phyloP scores from a whole-genome alignment of 1,139 yeast species.

The Debaryomycetaceae sp. region DNA sequence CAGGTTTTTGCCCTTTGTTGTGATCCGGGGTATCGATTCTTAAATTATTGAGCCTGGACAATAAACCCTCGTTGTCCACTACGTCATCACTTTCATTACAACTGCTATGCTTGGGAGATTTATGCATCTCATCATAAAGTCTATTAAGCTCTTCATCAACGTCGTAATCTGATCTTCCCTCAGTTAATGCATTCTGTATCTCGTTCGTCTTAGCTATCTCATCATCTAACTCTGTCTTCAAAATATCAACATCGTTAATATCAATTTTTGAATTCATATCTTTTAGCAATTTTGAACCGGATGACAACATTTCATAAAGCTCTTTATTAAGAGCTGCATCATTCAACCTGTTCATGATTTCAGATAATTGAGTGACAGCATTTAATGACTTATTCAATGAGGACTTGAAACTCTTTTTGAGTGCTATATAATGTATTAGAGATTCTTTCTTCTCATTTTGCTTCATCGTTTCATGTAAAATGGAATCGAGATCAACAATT shows the following conservation, averaged over 20 bases:
- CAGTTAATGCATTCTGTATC: constrained; percentile 31
- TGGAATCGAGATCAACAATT: constrained; percentile 18
- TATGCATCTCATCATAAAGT: background rate
- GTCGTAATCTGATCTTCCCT: constrained; percentile 23
- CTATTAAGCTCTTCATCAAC: constrained; percentile 30
- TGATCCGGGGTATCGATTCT: background rate
- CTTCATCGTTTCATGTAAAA: constrained; percentile 9
- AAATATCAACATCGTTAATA: constrained; percentile 27
- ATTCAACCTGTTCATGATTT: constrained; percentile 42
- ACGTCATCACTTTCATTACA: background rate
- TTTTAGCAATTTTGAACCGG: constrained; percentile 32
- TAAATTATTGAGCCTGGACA: constrained; percentile 10
- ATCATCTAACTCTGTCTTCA: constrained; percentile 41
- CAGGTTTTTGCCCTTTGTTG: background rate
- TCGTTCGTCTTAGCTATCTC: constrained; percentile 32
- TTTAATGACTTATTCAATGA: constrained; percentile 28
- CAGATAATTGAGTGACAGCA: constrained; percentile 34
- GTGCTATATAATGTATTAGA: constrained; percentile 1
- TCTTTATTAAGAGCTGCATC: constrained; percentile 44
- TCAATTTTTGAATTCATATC: constrained; percentile 29
- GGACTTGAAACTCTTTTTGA: constrained; percentile 19
- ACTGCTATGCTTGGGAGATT: background rate
- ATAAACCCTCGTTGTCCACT: constrained; percentile 4
- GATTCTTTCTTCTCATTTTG: constrained; percentile 2
- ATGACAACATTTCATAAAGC: constrained; percentile 32